Evolutionary conservation across 208 protist species (phyloP), one percentile per base, ranked within the genome.

Genomic region (Trypanosoma theileri): DNA sequence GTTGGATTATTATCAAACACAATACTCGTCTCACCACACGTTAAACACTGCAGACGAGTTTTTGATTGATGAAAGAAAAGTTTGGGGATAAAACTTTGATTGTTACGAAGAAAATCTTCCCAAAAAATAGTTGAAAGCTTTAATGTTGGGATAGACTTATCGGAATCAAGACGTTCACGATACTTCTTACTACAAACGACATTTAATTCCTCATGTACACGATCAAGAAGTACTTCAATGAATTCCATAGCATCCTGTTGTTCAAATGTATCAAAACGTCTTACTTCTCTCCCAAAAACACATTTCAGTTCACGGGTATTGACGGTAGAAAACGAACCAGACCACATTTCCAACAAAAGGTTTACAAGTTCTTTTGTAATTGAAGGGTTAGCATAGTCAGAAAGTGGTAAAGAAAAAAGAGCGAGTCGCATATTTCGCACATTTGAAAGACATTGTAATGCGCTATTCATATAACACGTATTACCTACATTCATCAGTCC

Each of bases 381-480:
- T 7, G 71, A 42, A 42, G 84, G 75, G 45, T 71, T 77, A 10
- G 71, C 54, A 55, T 82, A 85, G 46, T 89, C 72, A 11, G 90
- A 95, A 7, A 91, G 58, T 24, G 76, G 75, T n/a, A 87, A 54
- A 9, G 67, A 59, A 48, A 96, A 66, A 41, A 98, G 79, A 45
- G 77, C 80, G 11, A 77, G 78, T 0, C 86, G 85, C 24, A 99
- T 86, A 17, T 59, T 60, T 10, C 64, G 52, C 1, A 97, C 80
- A 66, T 98, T 91, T 26, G 80, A 82, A 21, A 97, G 59, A 48
- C 87, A 94, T 77, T 97, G 93, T 42, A 97, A 75, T 1, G 88
- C 89, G 44, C 91, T 86, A 72, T 96, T 96, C 91, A 97, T 95
- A 82, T 95, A 97, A 77, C 93, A 97, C 22, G 91, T 95, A 73